Evolutionary conservation across 768 basidiomycete genomes (phyloP).

Genomic region (Lentinula detonsa): DNA sequence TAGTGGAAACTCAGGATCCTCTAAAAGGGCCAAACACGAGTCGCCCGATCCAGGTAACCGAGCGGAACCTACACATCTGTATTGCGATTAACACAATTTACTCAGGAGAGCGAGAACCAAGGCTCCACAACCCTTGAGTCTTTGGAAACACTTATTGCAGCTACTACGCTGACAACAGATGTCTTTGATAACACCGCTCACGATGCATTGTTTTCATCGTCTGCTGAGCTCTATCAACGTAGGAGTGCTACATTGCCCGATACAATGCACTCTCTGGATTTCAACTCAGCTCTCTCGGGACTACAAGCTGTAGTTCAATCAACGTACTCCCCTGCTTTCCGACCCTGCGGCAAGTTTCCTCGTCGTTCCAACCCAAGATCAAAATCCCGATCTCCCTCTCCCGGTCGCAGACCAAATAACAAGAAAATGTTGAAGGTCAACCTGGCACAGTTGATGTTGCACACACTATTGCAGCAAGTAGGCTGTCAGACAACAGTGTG

Average conservation of each 20-base stretch:
- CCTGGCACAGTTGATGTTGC: too few species aligned
- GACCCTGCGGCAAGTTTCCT: background rate
- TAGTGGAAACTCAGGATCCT: background rate
- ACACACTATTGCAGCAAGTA: too few species aligned
- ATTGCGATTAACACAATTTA: background rate
- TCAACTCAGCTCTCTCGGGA: background rate
- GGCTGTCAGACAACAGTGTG: too few species aligned
- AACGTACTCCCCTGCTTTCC: background rate
- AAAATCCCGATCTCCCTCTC: background rate
- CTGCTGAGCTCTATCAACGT: background rate
- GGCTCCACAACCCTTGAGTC: background rate
- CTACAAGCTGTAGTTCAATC: background rate
- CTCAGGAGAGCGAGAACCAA: background rate
- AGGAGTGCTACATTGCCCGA: background rate
- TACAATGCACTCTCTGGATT: background rate
- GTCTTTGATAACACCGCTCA: background rate
- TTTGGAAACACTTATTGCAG: conserved; percentile 1
- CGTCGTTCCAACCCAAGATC: background rate
- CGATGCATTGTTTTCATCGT: background rate
- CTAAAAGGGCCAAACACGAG: background rate
- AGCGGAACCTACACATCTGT: background rate
- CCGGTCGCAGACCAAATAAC: background rate
- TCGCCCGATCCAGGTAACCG: background rate
- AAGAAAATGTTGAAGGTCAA: too few species aligned
- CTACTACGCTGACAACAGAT: background rate